phyloP scores from a whole-genome alignment of 768 basidiomycete species.

The Hypsizygus marmoreus region DNA sequence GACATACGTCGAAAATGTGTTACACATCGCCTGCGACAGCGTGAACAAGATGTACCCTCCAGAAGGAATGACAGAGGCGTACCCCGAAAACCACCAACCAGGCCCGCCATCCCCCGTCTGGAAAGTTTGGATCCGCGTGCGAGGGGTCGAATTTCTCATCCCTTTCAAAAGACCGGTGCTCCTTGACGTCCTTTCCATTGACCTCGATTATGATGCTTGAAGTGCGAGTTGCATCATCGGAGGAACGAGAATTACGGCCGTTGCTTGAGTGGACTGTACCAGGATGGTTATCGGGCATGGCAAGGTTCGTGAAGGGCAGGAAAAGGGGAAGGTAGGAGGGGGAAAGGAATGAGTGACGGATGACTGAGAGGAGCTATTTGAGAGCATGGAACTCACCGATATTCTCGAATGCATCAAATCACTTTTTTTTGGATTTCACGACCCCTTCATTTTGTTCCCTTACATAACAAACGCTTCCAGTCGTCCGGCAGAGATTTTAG shows the following conservation, averaged over 20 bases:
- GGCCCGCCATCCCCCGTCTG: conserved; percentile 45
- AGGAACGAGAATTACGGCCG: too few relatives aligned
- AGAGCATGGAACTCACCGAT: conserved; percentile 14
- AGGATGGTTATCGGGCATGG: too few relatives aligned
- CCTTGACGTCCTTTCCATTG: too few relatives aligned
- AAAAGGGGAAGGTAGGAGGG: not conserved
- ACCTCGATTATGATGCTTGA: too few relatives aligned
- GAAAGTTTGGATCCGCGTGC: conserved; percentile 24
- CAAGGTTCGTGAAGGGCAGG: too few relatives aligned
- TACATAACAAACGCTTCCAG: not conserved
- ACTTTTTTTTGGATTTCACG: not conserved
- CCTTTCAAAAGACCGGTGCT: too few relatives aligned
- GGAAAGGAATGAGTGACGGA: not conserved
- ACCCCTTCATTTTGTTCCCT: not conserved
- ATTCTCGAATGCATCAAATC: conserved; percentile 2
- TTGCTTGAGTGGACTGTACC: too few relatives aligned
- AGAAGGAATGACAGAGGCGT: conserved; percentile 17
- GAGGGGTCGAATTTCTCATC: not conserved
- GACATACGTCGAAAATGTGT: conserved; percentile 47
- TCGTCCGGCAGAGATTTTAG: not conserved
- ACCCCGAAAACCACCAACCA: conserved; percentile 49
- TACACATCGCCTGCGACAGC: conserved; percentile 41
- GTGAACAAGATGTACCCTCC: too few relatives aligned
- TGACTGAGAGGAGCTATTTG: conserved; percentile 12
- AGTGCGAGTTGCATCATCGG: too few relatives aligned